Evolutionary conservation across 495 filamentous ascomycete genomes (phyloP).

Genomic region (Talaromyces proteolyticus): DNA sequence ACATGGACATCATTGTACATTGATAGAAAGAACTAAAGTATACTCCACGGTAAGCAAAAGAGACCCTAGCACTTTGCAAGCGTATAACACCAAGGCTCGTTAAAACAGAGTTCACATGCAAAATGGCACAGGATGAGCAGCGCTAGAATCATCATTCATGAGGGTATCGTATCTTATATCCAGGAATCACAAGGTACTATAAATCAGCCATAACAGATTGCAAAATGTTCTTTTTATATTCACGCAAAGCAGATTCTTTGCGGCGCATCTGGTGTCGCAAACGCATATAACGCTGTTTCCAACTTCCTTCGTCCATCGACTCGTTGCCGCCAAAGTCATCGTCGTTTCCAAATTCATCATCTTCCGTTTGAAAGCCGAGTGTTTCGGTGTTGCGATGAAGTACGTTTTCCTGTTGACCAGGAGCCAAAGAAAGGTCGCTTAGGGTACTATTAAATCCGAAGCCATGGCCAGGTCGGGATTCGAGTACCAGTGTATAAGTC

Average conservation of each 20-base stretch:
- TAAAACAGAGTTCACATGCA: no score
- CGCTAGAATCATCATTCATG: no score
- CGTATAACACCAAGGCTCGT: slow-evolving; percentile 4
- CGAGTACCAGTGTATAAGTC: no score
- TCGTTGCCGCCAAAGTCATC: slow-evolving; percentile 27
- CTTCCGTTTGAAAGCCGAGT: slow-evolving; percentile 1
- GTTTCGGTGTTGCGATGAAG: neutral
- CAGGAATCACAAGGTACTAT: slow-evolving; percentile 10
- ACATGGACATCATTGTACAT: no score
- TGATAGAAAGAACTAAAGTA: no score
- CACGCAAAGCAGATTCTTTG: slow-evolving; percentile 41
- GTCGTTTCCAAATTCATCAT: slow-evolving; percentile 17
- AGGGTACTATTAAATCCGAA: slow-evolving; percentile 27
- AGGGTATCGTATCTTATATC: slow-evolving; percentile 5
- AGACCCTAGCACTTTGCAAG: no score
- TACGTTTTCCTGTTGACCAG: no score
- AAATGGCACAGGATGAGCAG: neutral
- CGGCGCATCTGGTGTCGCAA: slow-evolving; percentile 45
- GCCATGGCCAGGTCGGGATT: slow-evolving; percentile 21
- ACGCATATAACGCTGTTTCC: slow-evolving; percentile 40
- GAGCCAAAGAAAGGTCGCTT: slow-evolving; percentile 12
- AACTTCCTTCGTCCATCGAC: slow-evolving; percentile 24
- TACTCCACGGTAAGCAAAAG: no score
- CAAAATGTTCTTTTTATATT: slow-evolving; percentile 48
- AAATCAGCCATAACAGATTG: slow-evolving; percentile 52